A percentile compares a stretch with the other conserved stretches of the same genome.
These are phyloP conservation scores for Ormosia emarginata DNA, from an alignment of 306 rosid genomes.

Conservation along the genomic window DNA sequence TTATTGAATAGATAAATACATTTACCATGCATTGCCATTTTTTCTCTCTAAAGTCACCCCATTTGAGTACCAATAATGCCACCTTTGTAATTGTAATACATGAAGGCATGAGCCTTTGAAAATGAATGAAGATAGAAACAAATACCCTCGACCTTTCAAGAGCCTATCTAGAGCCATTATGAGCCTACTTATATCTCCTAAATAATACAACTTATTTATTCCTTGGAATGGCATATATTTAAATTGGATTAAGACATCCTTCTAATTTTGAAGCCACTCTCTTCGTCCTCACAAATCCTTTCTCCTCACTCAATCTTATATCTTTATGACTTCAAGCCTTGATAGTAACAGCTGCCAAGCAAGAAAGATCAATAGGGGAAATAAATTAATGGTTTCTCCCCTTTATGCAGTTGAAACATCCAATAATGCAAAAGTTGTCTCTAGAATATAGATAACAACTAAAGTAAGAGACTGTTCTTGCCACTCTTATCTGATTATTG, in stretches of 20 bases:
- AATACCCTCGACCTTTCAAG: neutral
- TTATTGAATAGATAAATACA: neutral
- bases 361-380: neutral
- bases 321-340: neutral
- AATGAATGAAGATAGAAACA: neutral
- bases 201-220: neutral
- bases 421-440: neutral
- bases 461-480: neutral
- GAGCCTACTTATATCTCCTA: neutral
- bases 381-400: neutral
- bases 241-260: neutral
- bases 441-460: neutral
- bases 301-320: neutral
- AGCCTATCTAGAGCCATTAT: neutral
- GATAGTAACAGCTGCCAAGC: neutral
- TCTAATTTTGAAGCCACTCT: neutral
- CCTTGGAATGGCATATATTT: neutral
- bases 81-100: conserved; percentile 4
- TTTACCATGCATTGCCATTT: neutral
- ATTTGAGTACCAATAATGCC: neutral
- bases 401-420: neutral
- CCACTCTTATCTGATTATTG: no score
- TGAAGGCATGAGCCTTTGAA: neutral
- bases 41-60: neutral
- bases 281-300: neutral